Base-by-base conservation (phyloP, 495 filamentous ascomycete genomes). In the Alectoria sarmentosa region DNA sequence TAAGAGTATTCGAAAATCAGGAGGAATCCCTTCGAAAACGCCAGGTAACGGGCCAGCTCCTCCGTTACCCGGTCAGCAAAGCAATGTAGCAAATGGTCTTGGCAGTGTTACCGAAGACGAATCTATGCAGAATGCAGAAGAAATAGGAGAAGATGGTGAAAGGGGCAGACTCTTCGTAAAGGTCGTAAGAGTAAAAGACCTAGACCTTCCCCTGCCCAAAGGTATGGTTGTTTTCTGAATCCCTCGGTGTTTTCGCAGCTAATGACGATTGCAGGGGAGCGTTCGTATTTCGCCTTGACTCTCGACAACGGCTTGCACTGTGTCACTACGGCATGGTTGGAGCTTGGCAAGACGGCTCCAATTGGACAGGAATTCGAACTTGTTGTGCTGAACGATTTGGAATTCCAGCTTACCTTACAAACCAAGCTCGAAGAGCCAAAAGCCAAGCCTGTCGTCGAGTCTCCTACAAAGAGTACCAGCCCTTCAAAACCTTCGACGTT, bases 281-380 rank as follows among this genome's bases (percentile, higher is more conserved):
- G 89, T 62, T 90, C 90, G 8, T 91, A 90, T 77, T 98, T 98
- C 77, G 88, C 91, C 58, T 81, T 98, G 13, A 98, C 94, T 3
- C 82, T 98, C 32, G 94, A 98, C 76, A 98, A 98, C 69, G 94
- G 94, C 34, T 83, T 98, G 4, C 94, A 98, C 74, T 98, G 94
- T 71, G 94, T 98, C 14, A 98, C 94, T 1, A 98, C 94, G 9
- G 85, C 91, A 0, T 98, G 92, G 91, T 77, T 97, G 4, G 94
- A 98, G 73, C 80, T 98, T 34, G 95, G 92, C 58, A 90, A 89
- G 65, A 92, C 86, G 49, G 95, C 95, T 23, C 93, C 95, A 5
- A 97, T 98, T 69, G 94, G 94, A 26, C 94, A 98, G 70, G 94
- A 98, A 73, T 98, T 98, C 66, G 94, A 98, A 75, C 86, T 98